Evolutionary conservation across 257 asterid genomes (phyloP), one percentile per base, ranked within the genome.

Genomic region (Jasminum sambac): DNA sequence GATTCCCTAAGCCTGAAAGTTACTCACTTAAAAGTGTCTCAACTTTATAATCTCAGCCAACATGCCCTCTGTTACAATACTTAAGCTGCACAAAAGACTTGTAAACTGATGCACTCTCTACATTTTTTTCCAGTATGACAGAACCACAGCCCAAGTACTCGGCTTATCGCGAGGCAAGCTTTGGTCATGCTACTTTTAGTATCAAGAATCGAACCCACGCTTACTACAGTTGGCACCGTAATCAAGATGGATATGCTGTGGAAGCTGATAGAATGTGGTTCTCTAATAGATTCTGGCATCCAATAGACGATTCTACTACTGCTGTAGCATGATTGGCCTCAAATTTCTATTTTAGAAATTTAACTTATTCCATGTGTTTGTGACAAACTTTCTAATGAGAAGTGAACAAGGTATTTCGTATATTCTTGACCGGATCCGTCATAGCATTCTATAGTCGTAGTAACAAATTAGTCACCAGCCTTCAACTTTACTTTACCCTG

Each of bases 71-170:
- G 25, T 10, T 17, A n/a, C 9, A 50, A 50, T 50, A 50, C 12
- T 17, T 50, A 11, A 10, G 62, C 21, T 9, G 34, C 62, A 2
- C 16, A 8, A 55, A 5, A 21, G 36, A 2, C 23, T 17, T 9
- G n/a, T 21, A 23, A 65, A 42, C 61, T 74, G 55, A 38, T 39
- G 21, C 11, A 42, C 0, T 37, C 5, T 26, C 11, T 63, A 39
- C 17, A 41, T n/a, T n/a, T 42, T 7, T 34, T 79, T 68, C 68
- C 89, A 92, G 96, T 78, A 85, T 92, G 96, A 74, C 96, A 21
- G 84, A 90, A 70, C 98, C 98, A 41, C 96, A 92, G 72, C 98
- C 98, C 1, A 75, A 72, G 70, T 91, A 91, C 81, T 91, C 97
- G 2, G 95, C 95, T n/a, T 89, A 75, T 19, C 81, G 97, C 0